phyloP scores from a whole-genome alignment of 169 alveolate genomes.

The Cystoisospora suis region DNA sequence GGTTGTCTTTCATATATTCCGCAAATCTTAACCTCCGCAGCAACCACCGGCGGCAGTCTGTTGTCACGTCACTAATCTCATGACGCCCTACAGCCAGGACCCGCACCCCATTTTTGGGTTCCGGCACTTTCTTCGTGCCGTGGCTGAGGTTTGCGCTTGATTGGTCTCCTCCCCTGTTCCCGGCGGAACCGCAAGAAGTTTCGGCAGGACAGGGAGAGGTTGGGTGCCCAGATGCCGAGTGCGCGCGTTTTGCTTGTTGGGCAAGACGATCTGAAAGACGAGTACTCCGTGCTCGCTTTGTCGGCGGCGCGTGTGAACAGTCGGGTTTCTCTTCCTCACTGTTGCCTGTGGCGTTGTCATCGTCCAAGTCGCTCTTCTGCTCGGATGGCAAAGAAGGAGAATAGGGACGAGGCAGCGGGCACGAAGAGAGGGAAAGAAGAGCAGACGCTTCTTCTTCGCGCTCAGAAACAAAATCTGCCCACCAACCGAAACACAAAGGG shows the following conservation, averaged over 20 bases:
- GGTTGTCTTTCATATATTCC: too few species aligned
- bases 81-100: background rate
- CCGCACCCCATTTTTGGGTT: background rate
- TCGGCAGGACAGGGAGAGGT: too few species aligned
- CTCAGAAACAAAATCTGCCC: background rate
- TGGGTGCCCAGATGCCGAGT: too few species aligned
- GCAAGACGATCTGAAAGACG: too few species aligned
- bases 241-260: too few species aligned
- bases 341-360: background rate
- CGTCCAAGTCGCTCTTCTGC: background rate
- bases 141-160: too few species aligned
- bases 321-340: slow-evolving; percentile 12
- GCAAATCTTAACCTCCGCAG: background rate
- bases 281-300: too few species aligned
- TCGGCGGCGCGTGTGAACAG: background rate
- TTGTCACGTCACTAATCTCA: background rate
- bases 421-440: background rate
- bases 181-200: too few species aligned
- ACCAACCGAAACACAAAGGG: too few species aligned
- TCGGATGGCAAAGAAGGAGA: background rate
- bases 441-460: background rate
- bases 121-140: too few species aligned
- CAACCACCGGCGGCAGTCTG: slow-evolving; percentile 5
- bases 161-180: too few species aligned
- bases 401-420: too few species aligned